Evolutionary conservation across 306 rosid genomes (phyloP).

Genomic region (Spatholobus suberectus): DNA sequence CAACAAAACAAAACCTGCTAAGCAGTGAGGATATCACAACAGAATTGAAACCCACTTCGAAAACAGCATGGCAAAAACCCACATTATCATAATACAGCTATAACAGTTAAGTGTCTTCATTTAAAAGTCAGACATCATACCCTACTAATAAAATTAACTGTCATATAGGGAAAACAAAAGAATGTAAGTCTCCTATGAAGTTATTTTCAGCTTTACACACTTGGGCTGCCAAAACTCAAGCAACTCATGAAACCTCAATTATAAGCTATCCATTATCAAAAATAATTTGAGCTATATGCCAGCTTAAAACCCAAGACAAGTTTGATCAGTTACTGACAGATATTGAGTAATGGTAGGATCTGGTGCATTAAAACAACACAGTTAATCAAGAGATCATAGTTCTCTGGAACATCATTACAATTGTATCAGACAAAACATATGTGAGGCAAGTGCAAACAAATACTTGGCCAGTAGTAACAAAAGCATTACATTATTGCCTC

Average conservation of each 20-base stretch:
- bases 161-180: neutral
- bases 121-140: neutral
- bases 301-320: neutral
- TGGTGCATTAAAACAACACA: neutral
- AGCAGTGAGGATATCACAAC: slow-evolving; percentile 31
- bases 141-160: neutral
- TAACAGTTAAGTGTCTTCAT: neutral
- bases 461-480: slow-evolving; percentile 19
- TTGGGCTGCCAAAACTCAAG: neutral
- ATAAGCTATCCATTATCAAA: neutral
- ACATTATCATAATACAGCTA: neutral
- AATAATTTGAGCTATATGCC: neutral
- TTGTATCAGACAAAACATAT: neutral
- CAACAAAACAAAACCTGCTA: slow-evolving; percentile 42
- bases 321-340: neutral
- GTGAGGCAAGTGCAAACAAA: slow-evolving; percentile 11
- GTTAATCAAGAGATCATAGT: neutral
- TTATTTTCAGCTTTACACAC: neutral
- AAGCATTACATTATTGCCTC: slow-evolving; percentile 56
- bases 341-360: neutral
- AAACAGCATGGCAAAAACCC: neutral
- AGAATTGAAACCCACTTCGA: neutral
- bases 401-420: neutral
- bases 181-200: neutral
- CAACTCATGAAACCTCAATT: neutral